Percentiles rank a stretch among this genome's conserved stretches.
Conservation (phyloP, 495 filamentous ascomycete species). For the Hypoxylon cercidicola region DNA sequence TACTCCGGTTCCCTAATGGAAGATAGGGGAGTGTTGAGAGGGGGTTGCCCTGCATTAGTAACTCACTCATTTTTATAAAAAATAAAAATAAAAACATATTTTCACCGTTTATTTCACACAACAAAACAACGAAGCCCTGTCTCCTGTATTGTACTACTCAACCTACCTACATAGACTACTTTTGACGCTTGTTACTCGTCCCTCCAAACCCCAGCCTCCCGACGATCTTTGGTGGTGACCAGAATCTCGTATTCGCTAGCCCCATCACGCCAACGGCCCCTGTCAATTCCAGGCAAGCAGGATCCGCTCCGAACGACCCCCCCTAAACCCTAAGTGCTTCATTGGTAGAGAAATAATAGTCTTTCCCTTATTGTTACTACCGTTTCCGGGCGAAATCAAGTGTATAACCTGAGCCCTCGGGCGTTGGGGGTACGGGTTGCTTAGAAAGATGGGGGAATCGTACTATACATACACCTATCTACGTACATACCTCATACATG, state of each 20-base stretch:
- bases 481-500: too few species aligned
- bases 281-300: slow-evolving; percentile 38
- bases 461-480: neutral
- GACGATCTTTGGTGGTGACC: slow-evolving; percentile 43
- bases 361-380: slow-evolving; percentile 13
- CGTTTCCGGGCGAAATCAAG: slow-evolving; percentile 20
- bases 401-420: slow-evolving; percentile 12
- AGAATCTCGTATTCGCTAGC: slow-evolving; percentile 48
- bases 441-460: slow-evolving; percentile 4
- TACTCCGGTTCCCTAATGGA: neutral
- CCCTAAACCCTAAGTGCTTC: slow-evolving; percentile 28
- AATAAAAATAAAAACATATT: too few species aligned
- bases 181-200: slow-evolving; percentile 30
- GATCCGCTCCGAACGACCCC: slow-evolving; percentile 33
- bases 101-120: slow-evolving; percentile 21
- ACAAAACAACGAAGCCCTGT: slow-evolving; percentile 2
- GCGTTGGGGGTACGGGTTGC: slow-evolving; percentile 15
- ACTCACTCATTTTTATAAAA: too few species aligned
- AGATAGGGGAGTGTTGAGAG: slow-evolving; percentile 14
- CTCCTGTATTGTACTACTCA: slow-evolving; percentile 1
- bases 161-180: neutral
- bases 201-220: slow-evolving; percentile 31
- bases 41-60: neutral
- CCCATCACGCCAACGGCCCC: slow-evolving; percentile 43
- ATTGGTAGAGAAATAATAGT: slow-evolving; percentile 27